Base-by-base conservation (phyloP, 176 grass and related monocot species). In the Themeda triandra region DNA sequence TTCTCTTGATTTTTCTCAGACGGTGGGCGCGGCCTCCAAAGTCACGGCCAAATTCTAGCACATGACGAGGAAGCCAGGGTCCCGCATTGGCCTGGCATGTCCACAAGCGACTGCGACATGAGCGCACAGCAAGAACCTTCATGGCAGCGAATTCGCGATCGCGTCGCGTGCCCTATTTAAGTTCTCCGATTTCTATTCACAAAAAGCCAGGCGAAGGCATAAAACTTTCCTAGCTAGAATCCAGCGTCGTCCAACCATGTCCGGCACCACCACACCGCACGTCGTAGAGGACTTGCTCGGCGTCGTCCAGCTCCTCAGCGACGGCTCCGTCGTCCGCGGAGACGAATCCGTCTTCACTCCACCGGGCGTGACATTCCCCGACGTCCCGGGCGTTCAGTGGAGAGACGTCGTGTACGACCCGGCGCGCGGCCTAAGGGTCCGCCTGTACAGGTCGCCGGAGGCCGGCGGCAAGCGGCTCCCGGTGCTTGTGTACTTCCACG, bases 321-420 rank as follows among this genome's bases (percentile, higher is more conserved):
- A 88, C 41, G 80, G 54, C 54, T 78, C 86, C 65, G 41, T 88
- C 53, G 18, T 83, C 53, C 80, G 73, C 80, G 65, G 53, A 40
- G 73, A 88, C 31, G 80, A 88, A 0, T 2, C 80, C 2, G 1
- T 49, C 39, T 17, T 88, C 39, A 3, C 3, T 0, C 39, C 29
- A 3, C 24, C 13, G 1, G 49, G 58, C 21, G 49, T 18, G n/a
- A 39, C 64, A 3, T 63, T 39, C 37, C 65, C 18, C 14, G 65
- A 88, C 23, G 80, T 71, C n/a, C 80, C 40, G 0, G 53, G 40
- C 8, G 80, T 88, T 1, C 24, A 83, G 9, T 83, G 86, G 80
- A 83, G 63, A 31, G 80, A 83, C 73, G 41, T 10, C 39, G 17
- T 83, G 65, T 88, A 83, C 80, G 64, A 83, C 17, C 17, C 40